Conservation (phyloP, 2,329 filamentous ascomycete species). For the Colletotrichum incanum region DNA sequence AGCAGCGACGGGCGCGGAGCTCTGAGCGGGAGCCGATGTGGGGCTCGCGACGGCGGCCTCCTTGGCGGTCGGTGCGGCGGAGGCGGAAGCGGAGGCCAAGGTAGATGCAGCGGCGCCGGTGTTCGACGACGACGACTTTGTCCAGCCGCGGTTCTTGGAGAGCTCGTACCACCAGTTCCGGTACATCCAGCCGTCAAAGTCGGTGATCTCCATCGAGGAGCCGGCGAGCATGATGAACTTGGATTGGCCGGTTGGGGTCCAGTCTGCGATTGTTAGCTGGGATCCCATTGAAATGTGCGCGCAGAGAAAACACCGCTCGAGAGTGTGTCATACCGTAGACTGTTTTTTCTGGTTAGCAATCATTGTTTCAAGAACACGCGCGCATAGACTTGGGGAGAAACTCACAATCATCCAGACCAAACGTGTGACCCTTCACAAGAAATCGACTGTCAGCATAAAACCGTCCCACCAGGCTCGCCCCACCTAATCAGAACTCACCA, state of each 20-base stretch:
- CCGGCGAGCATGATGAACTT: conserved; percentile 64
- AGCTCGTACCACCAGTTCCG: conserved; percentile 62
- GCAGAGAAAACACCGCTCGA: background rate
- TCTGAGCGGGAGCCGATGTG: background rate
- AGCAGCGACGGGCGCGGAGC: background rate
- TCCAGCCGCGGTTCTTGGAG: conserved; percentile 49
- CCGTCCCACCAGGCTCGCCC: no score
- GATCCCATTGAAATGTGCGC: background rate
- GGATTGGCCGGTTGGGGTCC: conserved; percentile 57
- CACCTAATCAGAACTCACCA: conserved; percentile 36
- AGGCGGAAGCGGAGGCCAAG: background rate
- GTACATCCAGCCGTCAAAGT: conserved; percentile 66
- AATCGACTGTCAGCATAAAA: background rate
- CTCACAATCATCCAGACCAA: conserved; percentile 56
- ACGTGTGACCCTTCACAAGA: conserved; percentile 54
- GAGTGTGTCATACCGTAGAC: background rate
- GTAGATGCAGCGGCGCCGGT: background rate
- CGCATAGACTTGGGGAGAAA: background rate
- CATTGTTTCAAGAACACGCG: background rate
- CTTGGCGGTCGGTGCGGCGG: conserved; percentile 16
- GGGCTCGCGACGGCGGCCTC: background rate
- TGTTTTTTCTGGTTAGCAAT: background rate
- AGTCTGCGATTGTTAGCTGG: conserved; percentile 54
- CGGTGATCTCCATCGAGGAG: conserved; percentile 58
- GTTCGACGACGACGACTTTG: background rate